A percentile compares a stretch with the other conserved stretches of the same genome.
Evolutionary conservation across 2,329 filamentous ascomycete genomes (phyloP).

Genomic region (Trichoderma afroharzianum): DNA sequence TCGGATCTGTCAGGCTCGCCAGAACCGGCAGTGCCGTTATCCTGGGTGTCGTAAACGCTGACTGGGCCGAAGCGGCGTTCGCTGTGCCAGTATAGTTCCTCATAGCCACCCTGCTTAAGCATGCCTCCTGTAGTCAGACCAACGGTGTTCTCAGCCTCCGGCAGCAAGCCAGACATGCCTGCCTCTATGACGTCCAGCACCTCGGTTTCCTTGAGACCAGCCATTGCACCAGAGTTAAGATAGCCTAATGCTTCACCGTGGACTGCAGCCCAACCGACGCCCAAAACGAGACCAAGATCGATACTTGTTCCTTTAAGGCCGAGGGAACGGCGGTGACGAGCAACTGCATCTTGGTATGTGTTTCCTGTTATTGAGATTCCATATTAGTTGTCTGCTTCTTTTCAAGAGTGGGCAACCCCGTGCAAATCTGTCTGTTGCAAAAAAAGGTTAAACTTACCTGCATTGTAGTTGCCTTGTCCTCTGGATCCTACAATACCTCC

Average conservation of each 20-base stretch:
- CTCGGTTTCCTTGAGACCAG: background rate
- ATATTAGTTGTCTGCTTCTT: background rate
- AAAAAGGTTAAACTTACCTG: background rate
- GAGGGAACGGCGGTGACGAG: background rate
- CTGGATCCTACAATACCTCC: background rate
- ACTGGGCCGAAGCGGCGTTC: background rate
- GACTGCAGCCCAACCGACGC: background rate
- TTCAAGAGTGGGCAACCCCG: rapidly evolving
- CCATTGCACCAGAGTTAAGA: background rate
- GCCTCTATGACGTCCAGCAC: background rate
- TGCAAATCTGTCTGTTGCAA: background rate
- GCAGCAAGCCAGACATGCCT: background rate
- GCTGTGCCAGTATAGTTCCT: background rate
- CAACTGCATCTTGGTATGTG: background rate
- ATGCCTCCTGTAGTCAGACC: background rate
- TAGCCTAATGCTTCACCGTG: background rate
- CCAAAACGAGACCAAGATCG: background rate
- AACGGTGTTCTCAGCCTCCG: background rate
- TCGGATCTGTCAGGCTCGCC: background rate
- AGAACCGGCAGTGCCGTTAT: background rate
- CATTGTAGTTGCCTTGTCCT: background rate
- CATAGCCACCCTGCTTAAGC: background rate
- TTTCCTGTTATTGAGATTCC: background rate
- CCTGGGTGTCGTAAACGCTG: background rate
- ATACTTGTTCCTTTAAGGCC: background rate